phyloP scores from a whole-genome alignment of 1,139 yeast genomes.

The Lipomyces yarrowii region DNA sequence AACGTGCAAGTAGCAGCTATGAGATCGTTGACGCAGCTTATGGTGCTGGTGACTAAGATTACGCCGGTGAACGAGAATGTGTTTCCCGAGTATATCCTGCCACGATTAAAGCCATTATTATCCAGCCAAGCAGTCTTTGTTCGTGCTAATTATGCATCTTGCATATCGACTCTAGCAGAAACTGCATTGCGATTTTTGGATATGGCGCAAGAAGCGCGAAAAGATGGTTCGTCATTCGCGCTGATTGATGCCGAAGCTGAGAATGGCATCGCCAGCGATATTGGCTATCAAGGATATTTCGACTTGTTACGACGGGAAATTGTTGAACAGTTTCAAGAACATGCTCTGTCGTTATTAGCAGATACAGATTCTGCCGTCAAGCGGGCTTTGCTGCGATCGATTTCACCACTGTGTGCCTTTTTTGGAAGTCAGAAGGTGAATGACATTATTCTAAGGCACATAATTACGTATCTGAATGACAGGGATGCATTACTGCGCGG shows the following conservation, averaged over 20 bases:
- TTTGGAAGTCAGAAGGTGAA: conserved; percentile 87
- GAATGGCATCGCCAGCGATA: conserved; percentile 41
- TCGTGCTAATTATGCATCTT: conserved; percentile 67
- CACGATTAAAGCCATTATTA: conserved; percentile 56
- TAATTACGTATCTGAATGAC: conserved; percentile 89
- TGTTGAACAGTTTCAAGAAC: conserved; percentile 59
- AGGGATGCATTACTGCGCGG: conserved; percentile 66
- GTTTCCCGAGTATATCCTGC: conserved; percentile 80
- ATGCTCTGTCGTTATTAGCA: conserved; percentile 66
- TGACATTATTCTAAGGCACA: conserved; percentile 84
- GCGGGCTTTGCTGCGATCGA: conserved; percentile 65
- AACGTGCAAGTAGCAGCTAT: conserved; percentile 58
- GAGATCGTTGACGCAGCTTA: conserved; percentile 51
- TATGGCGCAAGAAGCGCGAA: conserved; percentile 60
- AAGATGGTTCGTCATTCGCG: conserved; percentile 44
- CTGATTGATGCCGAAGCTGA: conserved; percentile 50
- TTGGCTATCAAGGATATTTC: conserved; percentile 41
- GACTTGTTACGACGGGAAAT: conserved; percentile 43
- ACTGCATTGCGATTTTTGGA: conserved; percentile 67
- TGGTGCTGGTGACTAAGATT: conserved; percentile 60
- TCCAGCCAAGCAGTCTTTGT: conserved; percentile 51
- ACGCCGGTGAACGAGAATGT: conserved; percentile 75
- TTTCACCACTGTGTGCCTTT: conserved; percentile 74
- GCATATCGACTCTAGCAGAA: conserved; percentile 69
- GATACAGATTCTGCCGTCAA: conserved; percentile 69